Evolutionary conservation across 2,329 filamentous ascomycete genomes (phyloP).

Genomic region (Fusarium sp.): DNA sequence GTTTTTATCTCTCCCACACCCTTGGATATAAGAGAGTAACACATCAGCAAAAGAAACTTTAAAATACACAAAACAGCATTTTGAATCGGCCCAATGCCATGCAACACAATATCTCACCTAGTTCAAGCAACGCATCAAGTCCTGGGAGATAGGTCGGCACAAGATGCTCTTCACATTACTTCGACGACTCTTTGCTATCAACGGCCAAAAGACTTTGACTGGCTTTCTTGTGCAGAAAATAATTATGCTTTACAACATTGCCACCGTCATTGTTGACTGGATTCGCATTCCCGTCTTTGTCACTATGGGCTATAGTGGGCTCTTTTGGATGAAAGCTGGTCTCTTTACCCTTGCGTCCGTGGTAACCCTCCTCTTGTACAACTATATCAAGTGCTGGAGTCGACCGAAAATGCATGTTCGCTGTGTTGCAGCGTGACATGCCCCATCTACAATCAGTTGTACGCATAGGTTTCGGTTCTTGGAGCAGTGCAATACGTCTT

Average conservation of each 20-base stretch:
- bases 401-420: conserved; percentile 14
- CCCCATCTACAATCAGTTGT: conserved; percentile 25
- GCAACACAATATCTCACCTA: too few relatives aligned
- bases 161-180: conserved; percentile 24
- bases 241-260: conserved; percentile 20
- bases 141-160: conserved; percentile 39
- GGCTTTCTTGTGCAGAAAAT: conserved; percentile 20
- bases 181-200: conserved; percentile 11
- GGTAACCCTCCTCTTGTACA: conserved; percentile 20
- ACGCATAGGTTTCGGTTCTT: conserved; percentile 23
- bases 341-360: conserved; percentile 10
- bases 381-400: conserved; percentile 20
- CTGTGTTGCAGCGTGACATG: conserved; percentile 17
- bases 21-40: too few relatives aligned
- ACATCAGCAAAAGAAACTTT: too few relatives aligned
- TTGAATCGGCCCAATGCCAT: too few relatives aligned
- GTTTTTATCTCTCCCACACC: too few relatives aligned
- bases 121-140: conserved; percentile 40
- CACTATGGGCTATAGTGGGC: conserved; percentile 12
- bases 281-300: conserved; percentile 25
- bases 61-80: too few relatives aligned
- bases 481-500: conserved; percentile 20
- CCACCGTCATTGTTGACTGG: conserved; percentile 20
- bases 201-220: conserved; percentile 14
- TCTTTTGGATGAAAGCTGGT: too few relatives aligned